Percentiles rank a stretch among this genome's conserved stretches.
phyloP scores from a whole-genome alignment of 2,329 filamentous ascomycete genomes.

The Polytolypa hystricis region DNA sequence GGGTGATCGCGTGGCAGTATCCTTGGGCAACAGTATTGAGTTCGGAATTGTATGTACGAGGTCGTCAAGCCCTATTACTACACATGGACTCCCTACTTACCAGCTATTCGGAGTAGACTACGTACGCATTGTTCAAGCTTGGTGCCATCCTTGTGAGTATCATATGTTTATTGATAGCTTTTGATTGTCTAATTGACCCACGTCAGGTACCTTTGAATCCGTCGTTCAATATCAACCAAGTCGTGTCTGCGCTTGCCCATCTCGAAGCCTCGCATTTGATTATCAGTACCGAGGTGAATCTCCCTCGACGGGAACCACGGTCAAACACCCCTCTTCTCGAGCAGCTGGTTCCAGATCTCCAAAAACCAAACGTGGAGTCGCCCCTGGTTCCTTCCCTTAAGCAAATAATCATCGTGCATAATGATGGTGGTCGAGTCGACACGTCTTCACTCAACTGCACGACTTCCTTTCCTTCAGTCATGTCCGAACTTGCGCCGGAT shows the following conservation, averaged over 20 bases:
- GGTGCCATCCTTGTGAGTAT: constrained; percentile 66
- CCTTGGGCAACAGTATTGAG: constrained; percentile 73
- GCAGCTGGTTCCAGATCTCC: constrained; percentile 41
- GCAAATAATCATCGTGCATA: constrained; percentile 67
- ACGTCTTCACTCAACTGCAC: constrained; percentile 31
- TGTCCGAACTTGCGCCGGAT: constrained; percentile 32
- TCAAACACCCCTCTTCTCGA: constrained; percentile 49
- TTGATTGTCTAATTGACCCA: too few species aligned
- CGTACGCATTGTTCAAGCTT: constrained; percentile 85
- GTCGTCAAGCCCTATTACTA: background rate
- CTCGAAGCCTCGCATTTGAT: constrained; percentile 64
- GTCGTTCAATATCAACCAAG: constrained; percentile 69
- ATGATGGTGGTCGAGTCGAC: constrained; percentile 49
- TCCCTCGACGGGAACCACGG: constrained; percentile 54
- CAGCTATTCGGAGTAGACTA: constrained; percentile 32
- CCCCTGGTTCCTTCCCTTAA: constrained; percentile 56
- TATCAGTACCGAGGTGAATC: constrained; percentile 76
- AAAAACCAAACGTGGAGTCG: constrained; percentile 37
- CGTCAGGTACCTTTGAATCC: constrained; percentile 74
- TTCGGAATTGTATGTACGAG: constrained; percentile 55
- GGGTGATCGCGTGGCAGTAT: constrained; percentile 76
- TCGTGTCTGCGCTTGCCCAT: constrained; percentile 66
- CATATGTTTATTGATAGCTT: too few species aligned
- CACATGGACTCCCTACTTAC: background rate
- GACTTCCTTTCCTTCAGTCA: constrained; percentile 38